Base-by-base conservation (phyloP, 176 grass and related monocot species). In the Thinopyrum elongatum region DNA sequence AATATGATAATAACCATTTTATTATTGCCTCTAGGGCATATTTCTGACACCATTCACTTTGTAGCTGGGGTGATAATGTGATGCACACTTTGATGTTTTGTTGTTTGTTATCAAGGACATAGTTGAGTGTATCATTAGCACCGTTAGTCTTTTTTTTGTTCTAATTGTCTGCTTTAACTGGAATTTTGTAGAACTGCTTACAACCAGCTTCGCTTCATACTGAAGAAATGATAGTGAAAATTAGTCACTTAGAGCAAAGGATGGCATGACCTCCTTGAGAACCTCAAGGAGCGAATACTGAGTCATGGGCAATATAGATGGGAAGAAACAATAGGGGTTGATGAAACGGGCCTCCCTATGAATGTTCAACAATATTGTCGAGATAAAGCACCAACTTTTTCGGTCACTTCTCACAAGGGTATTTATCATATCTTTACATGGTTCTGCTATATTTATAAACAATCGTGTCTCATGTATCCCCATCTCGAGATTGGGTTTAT, bases 271-370 rank as follows among this genome's bases (percentile, higher is more conserved):
- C 92, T 85, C 90, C 96, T 34, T 71, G 96, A 92, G 82, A 95
- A 68, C 68, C 77, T 98, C 13, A 98, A 81, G 88, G 96, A 98
- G 35, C 82, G 93, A 47, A 98, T 98, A 81, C 61, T 83, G 49
- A 91, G 90, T 31, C 83, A 98, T 51, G 93, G 92, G 70, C 93
- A 95, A 62, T 98, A 98, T 77, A 98, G 73, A 81, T 98, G 93
- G 93, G 91, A 98, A 87, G 96, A 95, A 90, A 98, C 96, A 84
- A 90, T 91, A 89, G 96, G 96, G 4, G 93, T 98, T 68, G 90
- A 95, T 79, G 96, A 98, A 94, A 88, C 92, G 19, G 65, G 73
- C 28, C 88, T 98, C 86, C 93, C 95, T 80, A 57, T 57, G 69
- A 98, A 92, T 67, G 93, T 8, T 38, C 1, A 38, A 7, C 35